Conservation (phyloP, 345 rosid genomes). For the Erucastrum elatum region DNA sequence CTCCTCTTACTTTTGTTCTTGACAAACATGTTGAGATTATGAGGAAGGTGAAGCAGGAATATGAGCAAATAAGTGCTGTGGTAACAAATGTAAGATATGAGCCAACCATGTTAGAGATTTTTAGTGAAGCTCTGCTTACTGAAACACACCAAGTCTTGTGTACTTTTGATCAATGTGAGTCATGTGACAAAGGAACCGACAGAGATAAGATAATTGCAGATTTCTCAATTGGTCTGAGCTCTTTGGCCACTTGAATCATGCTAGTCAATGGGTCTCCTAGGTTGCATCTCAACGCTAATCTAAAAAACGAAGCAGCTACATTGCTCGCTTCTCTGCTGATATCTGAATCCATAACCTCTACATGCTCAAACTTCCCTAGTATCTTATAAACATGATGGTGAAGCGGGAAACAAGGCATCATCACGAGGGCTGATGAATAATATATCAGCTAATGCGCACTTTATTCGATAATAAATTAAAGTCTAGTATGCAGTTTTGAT, state of each 20-base stretch:
- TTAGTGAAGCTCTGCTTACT: too few relatives aligned
- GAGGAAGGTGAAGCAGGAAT: conserved; percentile 8
- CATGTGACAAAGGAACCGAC: too few relatives aligned
- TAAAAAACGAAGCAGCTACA: conserved; percentile 15
- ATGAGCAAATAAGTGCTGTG: too few relatives aligned
- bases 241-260: conserved; percentile 26
- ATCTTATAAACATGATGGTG: conserved; percentile 25
- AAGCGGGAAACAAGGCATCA: conserved; percentile 11
- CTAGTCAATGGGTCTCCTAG: conserved; percentile 17
- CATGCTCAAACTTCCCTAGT: conserved; percentile 23
- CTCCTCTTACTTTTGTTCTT: conserved; percentile 60
- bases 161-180: too few relatives aligned
- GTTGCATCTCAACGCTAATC: conserved; percentile 30
- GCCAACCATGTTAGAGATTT: too few relatives aligned
- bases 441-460: conserved; percentile 16
- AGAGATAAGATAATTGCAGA: background rate
- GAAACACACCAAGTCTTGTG: too few relatives aligned
- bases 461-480: too few relatives aligned
- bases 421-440: conserved; percentile 25
- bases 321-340: background rate
- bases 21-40: conserved; percentile 28
- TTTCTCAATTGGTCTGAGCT: conserved; percentile 19
- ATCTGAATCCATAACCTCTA: conserved; percentile 20
- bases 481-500: too few relatives aligned
- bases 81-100: too few relatives aligned